Base-by-base conservation (phyloP, 2,329 filamentous ascomycete genomes). In the Aureobasidium sp. region DNA sequence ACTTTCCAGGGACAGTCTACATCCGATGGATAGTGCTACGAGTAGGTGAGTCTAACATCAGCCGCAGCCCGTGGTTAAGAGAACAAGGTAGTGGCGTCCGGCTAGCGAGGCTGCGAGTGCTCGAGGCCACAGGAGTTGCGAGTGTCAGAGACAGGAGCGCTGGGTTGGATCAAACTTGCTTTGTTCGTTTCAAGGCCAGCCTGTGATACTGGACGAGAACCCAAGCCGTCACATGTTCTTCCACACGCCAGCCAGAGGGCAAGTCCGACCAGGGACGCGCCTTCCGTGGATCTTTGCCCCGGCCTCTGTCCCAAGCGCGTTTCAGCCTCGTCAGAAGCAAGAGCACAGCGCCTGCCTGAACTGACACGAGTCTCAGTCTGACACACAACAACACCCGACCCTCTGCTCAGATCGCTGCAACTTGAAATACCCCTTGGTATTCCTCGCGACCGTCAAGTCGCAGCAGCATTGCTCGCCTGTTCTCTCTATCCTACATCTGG, bases 321-420 rank as follows among this genome's bases (percentile, higher is more conserved):
- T 56, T 57, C 53, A 57, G 27, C 39, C 39, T 57, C 27, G 27
- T 35, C 53, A 8, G 53, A 44, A 19, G 27, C 52, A 40, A 27
- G 42, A 14, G 42, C 22, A 27, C 19, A 53, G 49, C 37, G 50
- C 37, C 37, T 54, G 22, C 19, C 19, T 35, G 31, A 33, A 33
- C 50, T 53, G 50, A 53, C 50, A 29, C 35, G 35, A 27, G 50
- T 53, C 22, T 53, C 50, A 53, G 22, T 33, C 53, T 57, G 53
- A 57, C 15, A 45, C 53, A n/a, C 14, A 27, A n/a, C 19, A 5
- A 4, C 8, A 14, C 19, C 31, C 31, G 31, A 9, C 14, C 19
- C 14, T 15, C 5, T 5, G 8, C 14, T 14, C 5, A 19, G 2
- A 5, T 35, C 17, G 27, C 7, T 5, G 17, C 49, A 39, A 24